Conservation (phyloP, 169 alveolate genomes). For the Perkinsus olseni region DNA sequence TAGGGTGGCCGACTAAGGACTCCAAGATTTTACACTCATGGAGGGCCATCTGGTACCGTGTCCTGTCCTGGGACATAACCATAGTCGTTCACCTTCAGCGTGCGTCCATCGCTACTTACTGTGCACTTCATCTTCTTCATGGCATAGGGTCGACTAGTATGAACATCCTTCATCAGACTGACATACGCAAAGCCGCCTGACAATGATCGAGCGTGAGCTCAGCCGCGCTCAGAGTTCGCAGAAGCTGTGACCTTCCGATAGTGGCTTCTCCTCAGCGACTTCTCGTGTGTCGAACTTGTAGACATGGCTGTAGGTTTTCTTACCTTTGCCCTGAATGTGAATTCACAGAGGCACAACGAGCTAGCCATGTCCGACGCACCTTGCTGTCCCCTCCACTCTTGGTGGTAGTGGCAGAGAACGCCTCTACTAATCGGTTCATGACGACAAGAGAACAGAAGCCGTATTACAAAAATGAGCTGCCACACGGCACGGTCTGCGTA, state of each 20-base stretch:
- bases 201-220: not conserved
- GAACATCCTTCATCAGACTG: slow-evolving; percentile 8
- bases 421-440: not conserved
- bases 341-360: not conserved
- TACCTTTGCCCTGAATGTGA: not conserved
- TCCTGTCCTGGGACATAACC: slow-evolving; percentile 15
- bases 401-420: not conserved
- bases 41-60: slow-evolving; percentile 14
- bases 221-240: not conserved
- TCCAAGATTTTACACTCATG: slow-evolving; percentile 1
- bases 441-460: too few species aligned
- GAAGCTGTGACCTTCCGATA: not conserved
- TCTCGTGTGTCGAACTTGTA: not conserved
- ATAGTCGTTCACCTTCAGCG: not conserved
- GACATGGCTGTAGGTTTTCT: not conserved
- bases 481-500: too few species aligned
- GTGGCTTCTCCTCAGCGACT: not conserved
- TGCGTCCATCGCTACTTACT: not conserved
- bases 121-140: slow-evolving; percentile 12
- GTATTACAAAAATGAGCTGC: too few species aligned
- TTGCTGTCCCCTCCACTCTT: not conserved
- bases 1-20: not conserved
- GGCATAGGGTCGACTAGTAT: slow-evolving; percentile 12
- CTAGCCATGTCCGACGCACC: not conserved
- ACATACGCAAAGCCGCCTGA: slow-evolving; percentile 27